phyloP scores from a whole-genome alignment of 2,329 filamentous ascomycete species.

The Microascus cirrosus region DNA sequence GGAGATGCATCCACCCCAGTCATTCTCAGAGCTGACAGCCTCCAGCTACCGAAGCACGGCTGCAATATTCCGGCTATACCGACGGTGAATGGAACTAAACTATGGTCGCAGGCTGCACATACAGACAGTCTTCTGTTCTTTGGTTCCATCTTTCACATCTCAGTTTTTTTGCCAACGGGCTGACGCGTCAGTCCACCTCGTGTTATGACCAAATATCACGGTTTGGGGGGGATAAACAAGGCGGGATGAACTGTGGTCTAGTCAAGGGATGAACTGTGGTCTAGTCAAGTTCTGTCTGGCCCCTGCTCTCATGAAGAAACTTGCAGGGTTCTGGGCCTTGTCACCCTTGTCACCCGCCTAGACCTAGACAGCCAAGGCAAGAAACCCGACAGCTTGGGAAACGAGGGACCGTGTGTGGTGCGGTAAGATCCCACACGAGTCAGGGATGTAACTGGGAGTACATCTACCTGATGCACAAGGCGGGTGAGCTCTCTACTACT shows the following conservation, averaged over 20 bases:
- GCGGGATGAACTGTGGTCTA: background rate
- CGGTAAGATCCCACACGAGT: background rate
- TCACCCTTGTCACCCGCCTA: no score
- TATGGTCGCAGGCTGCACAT: background rate
- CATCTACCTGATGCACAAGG: background rate
- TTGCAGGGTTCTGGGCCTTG: background rate
- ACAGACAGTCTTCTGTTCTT: background rate
- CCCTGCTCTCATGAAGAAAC: no score
- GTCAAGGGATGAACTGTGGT: background rate
- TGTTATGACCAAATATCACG: background rate
- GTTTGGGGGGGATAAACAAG: background rate
- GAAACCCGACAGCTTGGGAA: background rate
- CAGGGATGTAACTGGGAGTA: background rate
- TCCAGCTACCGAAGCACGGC: background rate
- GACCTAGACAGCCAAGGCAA: background rate
- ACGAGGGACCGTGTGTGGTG: background rate
- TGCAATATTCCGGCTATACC: background rate
- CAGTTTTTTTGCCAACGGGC: background rate
- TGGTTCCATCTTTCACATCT: background rate
- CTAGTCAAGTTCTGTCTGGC: no score
- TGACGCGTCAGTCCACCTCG: background rate
- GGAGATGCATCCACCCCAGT: background rate
- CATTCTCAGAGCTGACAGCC: background rate
- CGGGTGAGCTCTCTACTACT: background rate
- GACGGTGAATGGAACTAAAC: background rate